Conservation (phyloP, 345 rosid species). For the Jatropha curcas region DNA sequence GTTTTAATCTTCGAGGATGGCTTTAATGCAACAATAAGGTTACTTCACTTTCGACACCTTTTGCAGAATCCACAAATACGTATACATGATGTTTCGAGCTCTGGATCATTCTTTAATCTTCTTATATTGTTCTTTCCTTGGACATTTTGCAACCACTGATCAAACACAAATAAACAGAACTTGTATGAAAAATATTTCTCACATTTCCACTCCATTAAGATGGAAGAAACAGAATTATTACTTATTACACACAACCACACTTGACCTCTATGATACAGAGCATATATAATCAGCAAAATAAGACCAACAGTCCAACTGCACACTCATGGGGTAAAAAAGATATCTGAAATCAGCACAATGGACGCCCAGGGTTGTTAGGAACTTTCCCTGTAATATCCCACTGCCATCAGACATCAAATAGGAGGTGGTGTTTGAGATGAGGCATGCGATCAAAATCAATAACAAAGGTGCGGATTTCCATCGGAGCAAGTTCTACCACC, state of each 20-base stretch:
- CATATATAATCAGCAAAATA: neutral
- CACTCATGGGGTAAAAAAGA: neutral
- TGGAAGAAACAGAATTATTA: neutral
- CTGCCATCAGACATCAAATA: constrained; percentile 4
- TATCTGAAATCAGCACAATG: neutral
- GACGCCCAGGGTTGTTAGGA: neutral
- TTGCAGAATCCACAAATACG: no score
- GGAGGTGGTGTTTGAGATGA: neutral
- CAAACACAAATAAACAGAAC: neutral
- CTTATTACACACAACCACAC: neutral
- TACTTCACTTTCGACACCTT: no score
- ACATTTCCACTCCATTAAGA: neutral
- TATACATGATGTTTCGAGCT: no score
- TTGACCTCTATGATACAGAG: neutral
- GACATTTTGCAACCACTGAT: no score
- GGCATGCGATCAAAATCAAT: constrained; percentile 23
- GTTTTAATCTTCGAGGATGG: no score
- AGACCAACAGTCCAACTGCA: neutral
- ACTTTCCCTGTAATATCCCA: neutral
- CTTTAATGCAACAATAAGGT: no score
- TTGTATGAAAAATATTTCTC: neutral
- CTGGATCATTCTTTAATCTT: no score
- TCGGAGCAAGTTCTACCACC: constrained; percentile 81
- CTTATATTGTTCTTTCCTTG: no score
- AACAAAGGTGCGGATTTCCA: constrained; percentile 89